Evolutionary conservation across 163 green algal genomes (phyloP).

Genomic region (Coccomyxa subellipsoidea): DNA sequence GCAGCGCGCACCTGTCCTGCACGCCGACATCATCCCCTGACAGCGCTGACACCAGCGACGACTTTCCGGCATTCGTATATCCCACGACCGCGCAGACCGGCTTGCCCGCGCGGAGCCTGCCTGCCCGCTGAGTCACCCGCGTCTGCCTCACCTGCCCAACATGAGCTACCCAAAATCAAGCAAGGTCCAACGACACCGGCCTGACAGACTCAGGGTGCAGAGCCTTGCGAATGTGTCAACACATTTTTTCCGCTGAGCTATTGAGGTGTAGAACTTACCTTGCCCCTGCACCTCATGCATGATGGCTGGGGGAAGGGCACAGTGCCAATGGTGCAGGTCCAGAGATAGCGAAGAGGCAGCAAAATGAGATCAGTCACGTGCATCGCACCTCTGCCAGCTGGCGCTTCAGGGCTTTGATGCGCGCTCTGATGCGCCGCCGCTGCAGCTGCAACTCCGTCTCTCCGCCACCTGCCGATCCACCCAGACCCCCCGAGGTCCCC

Average conservation of each 20-base stretch:
- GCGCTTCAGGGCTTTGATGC: constrained; percentile 37
- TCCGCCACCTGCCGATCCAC: constrained; percentile 48
- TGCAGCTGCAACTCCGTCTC: constrained; percentile 62
- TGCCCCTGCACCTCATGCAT: no score
- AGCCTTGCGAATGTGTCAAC: no score
- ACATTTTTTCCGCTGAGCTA: no score
- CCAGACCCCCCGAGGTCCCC: constrained; percentile 40
- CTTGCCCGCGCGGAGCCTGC: constrained; percentile 31
- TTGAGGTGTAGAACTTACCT: no score
- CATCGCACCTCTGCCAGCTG: constrained; percentile 27
- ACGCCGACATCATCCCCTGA: constrained; percentile 17
- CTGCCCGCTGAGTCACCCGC: constrained; percentile 48
- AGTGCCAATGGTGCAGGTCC: neutral
- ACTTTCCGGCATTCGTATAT: constrained; percentile 64
- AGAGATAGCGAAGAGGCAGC: no score
- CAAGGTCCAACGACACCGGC: no score
- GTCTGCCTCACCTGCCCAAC: constrained; percentile 36
- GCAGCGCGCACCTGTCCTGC: constrained; percentile 32
- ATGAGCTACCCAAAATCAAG: neutral
- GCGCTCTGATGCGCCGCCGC: constrained; percentile 37
- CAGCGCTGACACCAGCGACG: constrained; percentile 29
- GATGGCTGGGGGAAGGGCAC: no score
- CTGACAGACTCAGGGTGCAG: no score
- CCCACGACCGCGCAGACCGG: constrained; percentile 33
- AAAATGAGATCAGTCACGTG: neutral